Conservation (phyloP, 176 grass and related monocot species). For the Avena atlantica region DNA sequence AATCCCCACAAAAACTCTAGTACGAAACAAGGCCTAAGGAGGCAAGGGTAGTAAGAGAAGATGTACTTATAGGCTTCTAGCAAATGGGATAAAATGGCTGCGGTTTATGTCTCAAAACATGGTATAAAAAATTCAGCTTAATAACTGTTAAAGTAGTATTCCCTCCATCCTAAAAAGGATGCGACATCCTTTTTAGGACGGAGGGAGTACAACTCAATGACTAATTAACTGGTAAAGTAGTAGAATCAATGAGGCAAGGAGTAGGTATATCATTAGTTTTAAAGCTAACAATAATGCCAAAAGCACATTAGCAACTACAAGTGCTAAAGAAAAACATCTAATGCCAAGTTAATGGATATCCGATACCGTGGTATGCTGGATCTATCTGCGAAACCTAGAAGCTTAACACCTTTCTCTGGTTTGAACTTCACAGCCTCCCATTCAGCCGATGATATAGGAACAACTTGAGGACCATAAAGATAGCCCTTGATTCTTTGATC, state of each 20-base stretch:
- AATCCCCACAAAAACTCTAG: no score
- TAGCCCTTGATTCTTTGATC: constrained; percentile 98
- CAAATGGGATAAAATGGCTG: background rate
- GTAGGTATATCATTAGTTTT: constrained; percentile 5
- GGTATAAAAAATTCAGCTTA: background rate
- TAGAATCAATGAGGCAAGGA: background rate
- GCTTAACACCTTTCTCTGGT: constrained; percentile 91
- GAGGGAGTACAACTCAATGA: background rate
- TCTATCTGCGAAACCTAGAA: constrained; percentile 88
- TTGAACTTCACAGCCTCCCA: constrained; percentile 87
- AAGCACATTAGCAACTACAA: constrained; percentile 19
- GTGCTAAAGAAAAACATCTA: constrained; percentile 26
- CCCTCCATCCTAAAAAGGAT: no score
- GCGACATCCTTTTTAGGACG: no score
- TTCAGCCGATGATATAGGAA: constrained; percentile 84
- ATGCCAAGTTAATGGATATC: constrained; percentile 31
- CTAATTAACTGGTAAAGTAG: constrained; percentile 31
- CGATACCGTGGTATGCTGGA: constrained; percentile 69
- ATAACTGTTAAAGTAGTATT: constrained; percentile 25
- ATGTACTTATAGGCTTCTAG: background rate
- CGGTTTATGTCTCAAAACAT: background rate
- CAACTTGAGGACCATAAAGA: constrained; percentile 94
- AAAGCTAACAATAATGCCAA: constrained; percentile 28
- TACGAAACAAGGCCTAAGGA: background rate
- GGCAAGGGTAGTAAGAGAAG: background rate